Conservation (phyloP, 768 basidiomycete genomes). For the Hypholoma sublateritium region DNA sequence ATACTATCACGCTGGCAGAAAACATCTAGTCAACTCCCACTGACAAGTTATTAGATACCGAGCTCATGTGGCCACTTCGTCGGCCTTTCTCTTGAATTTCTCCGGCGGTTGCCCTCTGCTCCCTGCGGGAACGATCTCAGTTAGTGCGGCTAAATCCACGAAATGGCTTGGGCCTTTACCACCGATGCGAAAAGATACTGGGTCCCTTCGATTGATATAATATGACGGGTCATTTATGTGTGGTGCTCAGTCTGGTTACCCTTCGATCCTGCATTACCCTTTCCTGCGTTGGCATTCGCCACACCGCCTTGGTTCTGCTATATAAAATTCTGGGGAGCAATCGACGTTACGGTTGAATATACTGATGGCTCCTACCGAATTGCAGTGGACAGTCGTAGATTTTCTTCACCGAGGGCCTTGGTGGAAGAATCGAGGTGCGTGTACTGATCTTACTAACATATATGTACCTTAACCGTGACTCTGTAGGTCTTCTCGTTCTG, state of each 20-base stretch:
- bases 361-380: constrained; percentile 16
- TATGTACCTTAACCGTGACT: not conserved
- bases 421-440: constrained; percentile 61
- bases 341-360: not conserved
- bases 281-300: not conserved
- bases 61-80: constrained; percentile 9
- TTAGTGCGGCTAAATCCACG: not conserved
- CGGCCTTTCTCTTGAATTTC: constrained; percentile 7
- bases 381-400: constrained; percentile 47
- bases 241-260: not conserved
- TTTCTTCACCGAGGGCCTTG: constrained; percentile 60
- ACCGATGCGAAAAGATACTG: constrained; percentile 1
- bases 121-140: constrained; percentile 1
- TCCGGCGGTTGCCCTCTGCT: not conserved
- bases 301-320: not conserved
- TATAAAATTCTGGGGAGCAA: not conserved
- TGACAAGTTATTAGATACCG: not conserved
- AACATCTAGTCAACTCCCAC: not conserved
- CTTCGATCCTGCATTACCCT: no score
- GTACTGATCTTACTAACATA: not conserved
- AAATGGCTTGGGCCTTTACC: not conserved
- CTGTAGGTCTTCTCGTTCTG: constrained; percentile 52
- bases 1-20: not conserved
- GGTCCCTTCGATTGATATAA: constrained; percentile 1
- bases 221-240: not conserved